Base-by-base conservation (phyloP, 1,284 basidiomycete species). In the Xanthoconium separans region DNA sequence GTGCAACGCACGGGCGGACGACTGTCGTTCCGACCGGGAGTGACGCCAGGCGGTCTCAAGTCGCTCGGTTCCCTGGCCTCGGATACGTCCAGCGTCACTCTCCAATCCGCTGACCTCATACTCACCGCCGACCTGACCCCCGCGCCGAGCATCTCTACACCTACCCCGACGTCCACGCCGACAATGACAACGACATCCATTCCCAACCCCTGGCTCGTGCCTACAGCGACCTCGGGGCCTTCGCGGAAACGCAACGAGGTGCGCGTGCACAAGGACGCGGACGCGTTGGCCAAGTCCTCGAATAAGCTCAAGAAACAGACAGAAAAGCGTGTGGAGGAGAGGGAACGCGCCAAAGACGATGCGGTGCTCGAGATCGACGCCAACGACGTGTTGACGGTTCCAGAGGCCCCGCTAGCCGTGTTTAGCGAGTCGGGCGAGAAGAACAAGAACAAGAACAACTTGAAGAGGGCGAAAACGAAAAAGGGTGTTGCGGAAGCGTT, bases 311-410 rank as follows among this genome's bases (percentile, higher is more conserved):
- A 85, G 64, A 94, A 93, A 70, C 75, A 79, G 59, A 72, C 68
- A 36, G 73, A 70, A 60, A 85, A 85, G 61, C 70, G 72, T 10
- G 76, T 73, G 7, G 83, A 81, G 24, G 83, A 81, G 54, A 77
- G 76, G 56, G 79, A 75, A 56, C 81, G 78, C 55, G 80, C 78
- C 1, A 75, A 74, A 56, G 87, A 91, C 39, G 93, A 95, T 59
- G 90, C 88, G 1, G 69, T 73, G 5, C 82, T 96, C 18, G 92
- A 95, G 60, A 89, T 97, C 54, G 79, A 82, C 10, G 64, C 83
- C 55, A 75, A 83, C 53, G 75, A 79, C 29, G 75, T 83, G 15
- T 70, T 90, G 46, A 73, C 72, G 1, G 57, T 80, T 31, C 55
- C 57, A 33, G 57, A 54, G 20, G 42, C 60, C 31, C 47, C 64